Conservation (phyloP, 2,329 filamentous ascomycete species). For the Trichoderma citrinoviride region DNA sequence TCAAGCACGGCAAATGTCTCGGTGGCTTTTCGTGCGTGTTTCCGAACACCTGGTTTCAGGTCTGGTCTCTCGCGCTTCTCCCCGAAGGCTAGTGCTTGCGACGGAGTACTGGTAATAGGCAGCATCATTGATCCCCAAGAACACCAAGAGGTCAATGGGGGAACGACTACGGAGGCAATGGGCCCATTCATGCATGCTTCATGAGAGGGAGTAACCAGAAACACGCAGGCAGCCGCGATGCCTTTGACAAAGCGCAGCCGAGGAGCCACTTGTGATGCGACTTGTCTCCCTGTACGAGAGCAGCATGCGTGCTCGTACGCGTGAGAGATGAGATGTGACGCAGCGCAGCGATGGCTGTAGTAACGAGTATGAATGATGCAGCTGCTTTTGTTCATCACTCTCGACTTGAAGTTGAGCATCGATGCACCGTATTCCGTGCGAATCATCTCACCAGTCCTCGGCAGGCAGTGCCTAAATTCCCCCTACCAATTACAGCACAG, state of each 20-base stretch:
- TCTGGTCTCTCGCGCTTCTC: background rate
- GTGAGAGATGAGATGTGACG: background rate
- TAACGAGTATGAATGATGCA: too few relatives aligned
- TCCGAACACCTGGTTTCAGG: slow-evolving; percentile 15
- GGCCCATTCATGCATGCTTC: background rate
- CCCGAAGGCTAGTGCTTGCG: slow-evolving; percentile 5
- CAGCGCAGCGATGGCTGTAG: too few relatives aligned
- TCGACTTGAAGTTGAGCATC: too few relatives aligned
- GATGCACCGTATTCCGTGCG: too few relatives aligned
- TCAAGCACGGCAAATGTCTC: background rate
- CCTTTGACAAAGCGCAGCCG: background rate
- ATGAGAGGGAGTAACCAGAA: background rate
- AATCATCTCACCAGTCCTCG: too few relatives aligned
- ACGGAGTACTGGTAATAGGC: slow-evolving; percentile 15
- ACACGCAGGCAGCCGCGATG: background rate
- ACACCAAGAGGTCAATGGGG: background rate
- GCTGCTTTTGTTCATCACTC: too few relatives aligned
- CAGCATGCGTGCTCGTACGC: too few relatives aligned
- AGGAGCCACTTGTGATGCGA: background rate
- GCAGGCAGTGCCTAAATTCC: too few relatives aligned
- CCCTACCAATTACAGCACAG: background rate
- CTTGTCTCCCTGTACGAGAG: too few relatives aligned
- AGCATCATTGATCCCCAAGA: background rate
- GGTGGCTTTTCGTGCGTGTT: slow-evolving; percentile 2
- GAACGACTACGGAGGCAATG: background rate